phyloP scores from a whole-genome alignment of 768 basidiomycete species.

The Trametes maxima region DNA sequence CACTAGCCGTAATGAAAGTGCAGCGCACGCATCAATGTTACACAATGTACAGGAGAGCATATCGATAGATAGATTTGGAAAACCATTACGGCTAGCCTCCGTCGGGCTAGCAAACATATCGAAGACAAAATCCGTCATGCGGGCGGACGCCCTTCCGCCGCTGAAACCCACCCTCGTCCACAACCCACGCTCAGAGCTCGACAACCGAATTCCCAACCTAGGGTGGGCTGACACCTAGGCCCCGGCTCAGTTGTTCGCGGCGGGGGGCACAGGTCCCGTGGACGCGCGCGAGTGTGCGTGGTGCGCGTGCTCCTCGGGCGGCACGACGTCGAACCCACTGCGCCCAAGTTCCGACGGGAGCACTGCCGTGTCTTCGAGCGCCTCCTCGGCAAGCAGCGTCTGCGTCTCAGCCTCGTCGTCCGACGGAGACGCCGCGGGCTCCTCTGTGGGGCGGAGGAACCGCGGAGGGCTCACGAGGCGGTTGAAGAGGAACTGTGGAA shows the following conservation, averaged over 20 bases:
- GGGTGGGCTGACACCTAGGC: neutral
- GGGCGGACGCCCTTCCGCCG: too few relatives aligned
- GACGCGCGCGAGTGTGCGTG: constrained; percentile 8
- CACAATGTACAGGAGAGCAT: too few relatives aligned
- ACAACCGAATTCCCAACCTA: neutral
- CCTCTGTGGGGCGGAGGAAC: constrained; percentile 52
- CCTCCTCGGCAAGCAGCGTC: constrained; percentile 59
- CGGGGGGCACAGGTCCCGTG: constrained; percentile 6
- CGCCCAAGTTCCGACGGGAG: constrained; percentile 82
- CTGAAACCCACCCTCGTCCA: too few relatives aligned
- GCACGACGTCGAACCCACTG: constrained; percentile 82
- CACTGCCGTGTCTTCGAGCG: constrained; percentile 80
- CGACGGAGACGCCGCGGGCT: constrained; percentile 20
- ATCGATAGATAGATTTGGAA: neutral
- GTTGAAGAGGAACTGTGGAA: constrained; percentile 82
- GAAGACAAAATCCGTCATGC: too few relatives aligned
- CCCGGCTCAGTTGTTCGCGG: neutral
- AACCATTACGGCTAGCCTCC: neutral
- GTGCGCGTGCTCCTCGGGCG: constrained; percentile 33
- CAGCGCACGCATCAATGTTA: too few relatives aligned
- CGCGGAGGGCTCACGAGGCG: constrained; percentile 72
- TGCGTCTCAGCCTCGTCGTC: constrained; percentile 33
- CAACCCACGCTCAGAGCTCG: neutral
- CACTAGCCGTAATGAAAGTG: too few relatives aligned
- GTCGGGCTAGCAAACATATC: neutral